phyloP scores from a whole-genome alignment of 192 early-diverging fungal species.

The Coemansia sp. region DNA sequence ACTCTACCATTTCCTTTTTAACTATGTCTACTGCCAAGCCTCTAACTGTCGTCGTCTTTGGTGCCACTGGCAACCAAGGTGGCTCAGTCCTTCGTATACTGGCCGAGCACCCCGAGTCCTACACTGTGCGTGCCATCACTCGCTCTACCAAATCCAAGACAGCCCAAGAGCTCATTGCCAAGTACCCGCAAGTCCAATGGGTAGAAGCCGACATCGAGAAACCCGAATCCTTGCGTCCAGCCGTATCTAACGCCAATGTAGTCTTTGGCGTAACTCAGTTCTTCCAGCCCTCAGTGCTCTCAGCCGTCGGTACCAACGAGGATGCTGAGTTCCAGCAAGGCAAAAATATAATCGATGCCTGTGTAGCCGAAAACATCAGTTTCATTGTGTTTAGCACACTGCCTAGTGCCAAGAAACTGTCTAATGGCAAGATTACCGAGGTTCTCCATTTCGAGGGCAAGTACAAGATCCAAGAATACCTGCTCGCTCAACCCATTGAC shows the following conservation, averaged over 20 bases:
- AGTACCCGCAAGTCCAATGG: conserved; percentile 22
- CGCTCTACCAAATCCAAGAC: conserved; percentile 10
- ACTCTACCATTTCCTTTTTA: not conserved
- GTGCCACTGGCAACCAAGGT: conserved; percentile 34
- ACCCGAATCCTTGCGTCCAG: not conserved
- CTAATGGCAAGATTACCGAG: conserved; percentile 16
- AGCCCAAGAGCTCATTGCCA: conserved; percentile 4
- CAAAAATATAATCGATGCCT: conserved; percentile 21
- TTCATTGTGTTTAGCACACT: conserved; percentile 29
- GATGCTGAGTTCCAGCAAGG: conserved; percentile 21
- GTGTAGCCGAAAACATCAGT: conserved; percentile 5
- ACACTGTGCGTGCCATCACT: conserved; percentile 24
- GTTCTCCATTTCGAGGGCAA: conserved; percentile 33
- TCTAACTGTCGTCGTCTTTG: conserved; percentile 25
- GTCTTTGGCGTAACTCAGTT: conserved; percentile 38
- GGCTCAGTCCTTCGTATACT: conserved; percentile 25
- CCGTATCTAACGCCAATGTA: conserved; percentile 15
- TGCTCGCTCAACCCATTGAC: conserved; percentile 5
- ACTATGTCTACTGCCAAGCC: conserved; percentile 10
- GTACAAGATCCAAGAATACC: conserved; percentile 23
- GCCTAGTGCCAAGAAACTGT: conserved; percentile 18
- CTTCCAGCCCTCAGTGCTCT: not conserved
- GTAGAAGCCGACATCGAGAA: conserved; percentile 21
- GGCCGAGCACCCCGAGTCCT: conserved; percentile 8
- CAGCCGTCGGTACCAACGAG: not conserved